Conservation (phyloP, 345 rosid genomes). For the Populus tremula region DNA sequence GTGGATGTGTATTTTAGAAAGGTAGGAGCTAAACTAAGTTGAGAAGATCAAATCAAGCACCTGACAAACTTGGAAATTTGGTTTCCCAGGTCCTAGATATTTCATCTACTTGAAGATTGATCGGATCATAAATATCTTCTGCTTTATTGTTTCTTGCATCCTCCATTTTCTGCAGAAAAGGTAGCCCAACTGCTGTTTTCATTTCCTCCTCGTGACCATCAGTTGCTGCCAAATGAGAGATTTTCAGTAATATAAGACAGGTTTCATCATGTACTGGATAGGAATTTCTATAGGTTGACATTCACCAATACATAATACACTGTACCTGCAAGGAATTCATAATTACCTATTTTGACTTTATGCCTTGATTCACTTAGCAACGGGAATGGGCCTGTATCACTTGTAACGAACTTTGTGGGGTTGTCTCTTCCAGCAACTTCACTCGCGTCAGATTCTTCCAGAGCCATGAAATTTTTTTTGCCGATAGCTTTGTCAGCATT, state of each 20-base stretch:
- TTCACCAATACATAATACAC: not conserved
- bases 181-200: constrained; percentile 8
- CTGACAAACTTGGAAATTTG: constrained; percentile 25
- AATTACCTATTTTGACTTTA: constrained; percentile 27
- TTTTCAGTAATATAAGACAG: not conserved
- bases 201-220: constrained; percentile 24
- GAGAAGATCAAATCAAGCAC: constrained; percentile 17
- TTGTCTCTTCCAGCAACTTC: constrained; percentile 24
- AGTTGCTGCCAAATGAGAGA: constrained; percentile 32
- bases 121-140: constrained; percentile 3
- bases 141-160: constrained; percentile 12
- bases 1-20: not conserved
- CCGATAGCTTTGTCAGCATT: constrained; percentile 24
- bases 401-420: constrained; percentile 20
- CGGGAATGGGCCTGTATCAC: constrained; percentile 24
- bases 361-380: constrained; percentile 18
- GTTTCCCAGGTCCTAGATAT: constrained; percentile 14
- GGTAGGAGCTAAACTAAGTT: not conserved
- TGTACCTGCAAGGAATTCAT: constrained; percentile 26
- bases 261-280: not conserved
- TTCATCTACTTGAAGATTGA: constrained; percentile 12
- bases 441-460: constrained; percentile 6
- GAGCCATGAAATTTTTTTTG: constrained; percentile 12
- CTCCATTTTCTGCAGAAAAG: constrained; percentile 20
- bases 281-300: not conserved